Evolutionary conservation across 2,329 filamentous ascomycete species (phyloP), one percentile per base, ranked within the genome.

Genomic region (Phyllosticta ampelicida): DNA sequence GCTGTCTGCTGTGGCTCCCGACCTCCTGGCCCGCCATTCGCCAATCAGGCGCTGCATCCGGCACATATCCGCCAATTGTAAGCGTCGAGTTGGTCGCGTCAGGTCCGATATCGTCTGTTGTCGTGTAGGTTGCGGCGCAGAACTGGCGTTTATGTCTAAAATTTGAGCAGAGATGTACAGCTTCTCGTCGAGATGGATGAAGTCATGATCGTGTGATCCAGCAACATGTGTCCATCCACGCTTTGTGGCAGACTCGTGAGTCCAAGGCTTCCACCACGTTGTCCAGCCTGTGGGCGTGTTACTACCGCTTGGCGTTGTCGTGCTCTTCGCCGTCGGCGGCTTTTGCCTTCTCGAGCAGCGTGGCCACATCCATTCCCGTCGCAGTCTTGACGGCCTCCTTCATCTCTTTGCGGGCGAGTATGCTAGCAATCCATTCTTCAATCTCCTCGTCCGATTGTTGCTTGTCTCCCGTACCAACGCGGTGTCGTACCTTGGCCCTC

Each of bases 401-500:
- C 61, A 71, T 71, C 62, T 77, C 75, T 65, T 78, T 79, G 63
- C 75, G 70, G 52, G 71, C 75, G 62, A 82, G 61, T 3, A 78
- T 71, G 54, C 67, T 74, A 8, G 72, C 74, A 56, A 81, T 67
- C 78, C 78, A 81, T 60, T 76, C 75, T 63, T 80, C 79, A 59
- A 82, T 75, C 62, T 81, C 78, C 65, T 74, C 70, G 67, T 80
- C 78, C 44, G 76, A 72, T 62, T 79, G 74, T 70, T 66, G 78
- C 77, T 58, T 70, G 71, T 65, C 70, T 75, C 64, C 76, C 68
- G 59, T 79, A 13, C 58, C 58, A 19, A 60, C 48, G 63, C 68
- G 81, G 73, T 63, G 80, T 74, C 71, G 66, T 10, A 77, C 85
- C 72, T 80, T 83, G 80, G 73, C 83, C 56, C 51, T 77, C 79